These are phyloP conservation scores for Trifolium fragiferum DNA, from an alignment of 306 rosid genomes.

Conservation along the genomic window DNA sequence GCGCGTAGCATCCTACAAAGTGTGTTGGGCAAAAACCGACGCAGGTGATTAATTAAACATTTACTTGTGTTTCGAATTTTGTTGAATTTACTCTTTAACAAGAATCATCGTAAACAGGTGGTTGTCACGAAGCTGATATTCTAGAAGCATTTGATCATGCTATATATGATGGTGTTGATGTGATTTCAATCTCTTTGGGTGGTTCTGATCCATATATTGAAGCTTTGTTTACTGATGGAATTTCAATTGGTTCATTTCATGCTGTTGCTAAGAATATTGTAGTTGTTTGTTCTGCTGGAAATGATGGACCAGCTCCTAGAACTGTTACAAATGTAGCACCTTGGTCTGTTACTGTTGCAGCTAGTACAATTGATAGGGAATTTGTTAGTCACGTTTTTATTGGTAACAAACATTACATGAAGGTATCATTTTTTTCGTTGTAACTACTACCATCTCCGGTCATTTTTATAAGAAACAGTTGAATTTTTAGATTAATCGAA, in stretches of 20 bases:
- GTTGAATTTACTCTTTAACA: too few relatives aligned
- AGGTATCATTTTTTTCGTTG: slow-evolving; percentile 20
- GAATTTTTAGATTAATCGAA: too few relatives aligned
- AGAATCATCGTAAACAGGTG: neutral
- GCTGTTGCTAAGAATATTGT: slow-evolving; percentile 46
- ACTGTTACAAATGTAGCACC: slow-evolving; percentile 58
- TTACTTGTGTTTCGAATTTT: too few relatives aligned
- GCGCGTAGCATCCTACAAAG: slow-evolving; percentile 72
- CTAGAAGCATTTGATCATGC: slow-evolving; percentile 70
- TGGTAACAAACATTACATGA: slow-evolving; percentile 37
- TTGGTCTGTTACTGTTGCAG: slow-evolving; percentile 71
- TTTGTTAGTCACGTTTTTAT: slow-evolving; percentile 49
- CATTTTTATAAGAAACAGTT: too few relatives aligned
- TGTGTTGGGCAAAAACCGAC: slow-evolving; percentile 55
- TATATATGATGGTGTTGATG: slow-evolving; percentile 67
- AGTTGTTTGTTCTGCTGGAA: slow-evolving; percentile 45
- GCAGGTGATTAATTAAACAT: neutral
- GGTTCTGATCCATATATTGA: neutral
- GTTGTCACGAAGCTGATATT: slow-evolving; percentile 70
- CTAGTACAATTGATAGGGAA: slow-evolving; percentile 63
- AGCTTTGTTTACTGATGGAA: slow-evolving; percentile 46
- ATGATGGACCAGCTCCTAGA: slow-evolving; percentile 51
- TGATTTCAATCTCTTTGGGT: slow-evolving; percentile 63
- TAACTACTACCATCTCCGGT: too few relatives aligned
- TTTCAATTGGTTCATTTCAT: slow-evolving; percentile 66